Conservation (phyloP, 2,329 filamentous ascomycete genomes). For the Allantophomopsis cytisporea region DNA sequence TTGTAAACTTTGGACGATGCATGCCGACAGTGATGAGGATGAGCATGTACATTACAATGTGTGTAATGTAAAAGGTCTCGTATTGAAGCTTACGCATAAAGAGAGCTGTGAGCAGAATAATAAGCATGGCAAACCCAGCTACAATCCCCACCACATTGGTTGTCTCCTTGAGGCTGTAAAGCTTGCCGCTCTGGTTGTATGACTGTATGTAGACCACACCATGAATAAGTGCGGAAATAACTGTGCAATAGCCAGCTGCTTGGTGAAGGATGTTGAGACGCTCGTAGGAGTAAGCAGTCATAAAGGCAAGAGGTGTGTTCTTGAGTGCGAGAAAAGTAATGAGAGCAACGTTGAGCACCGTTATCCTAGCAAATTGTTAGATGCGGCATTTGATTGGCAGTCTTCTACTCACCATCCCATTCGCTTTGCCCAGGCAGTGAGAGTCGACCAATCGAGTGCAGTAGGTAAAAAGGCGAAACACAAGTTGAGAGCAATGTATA, state of each 20-base stretch:
- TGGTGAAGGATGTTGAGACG: slow-evolving; percentile 43
- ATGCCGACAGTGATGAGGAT: slow-evolving; percentile 32
- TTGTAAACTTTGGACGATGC: slow-evolving; percentile 32
- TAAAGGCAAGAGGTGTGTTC: slow-evolving; percentile 39
- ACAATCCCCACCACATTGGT: slow-evolving; percentile 33
- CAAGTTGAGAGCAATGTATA: slow-evolving; percentile 20
- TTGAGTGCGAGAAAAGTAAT: slow-evolving; percentile 41
- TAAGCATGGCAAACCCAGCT: slow-evolving; percentile 28
- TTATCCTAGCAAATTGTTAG: slow-evolving; percentile 24
- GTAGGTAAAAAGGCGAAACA: slow-evolving; percentile 18
- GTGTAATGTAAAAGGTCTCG: slow-evolving; percentile 39
- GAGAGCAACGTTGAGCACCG: slow-evolving; percentile 32
- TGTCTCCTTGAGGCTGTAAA: slow-evolving; percentile 19
- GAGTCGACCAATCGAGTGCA: slow-evolving; percentile 10
- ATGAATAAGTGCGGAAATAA: slow-evolving; percentile 32
- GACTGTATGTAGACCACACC: slow-evolving; percentile 26
- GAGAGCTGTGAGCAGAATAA: slow-evolving; percentile 28
- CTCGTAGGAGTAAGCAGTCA: slow-evolving; percentile 43
- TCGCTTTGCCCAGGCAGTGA: slow-evolving; percentile 6
- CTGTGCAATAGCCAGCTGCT: slow-evolving; percentile 33
- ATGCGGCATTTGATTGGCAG: slow-evolving; percentile 7
- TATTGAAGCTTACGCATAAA: slow-evolving; percentile 30
- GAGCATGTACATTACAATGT: slow-evolving; percentile 33
- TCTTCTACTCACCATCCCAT: slow-evolving; percentile 11
- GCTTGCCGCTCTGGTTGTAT: slow-evolving; percentile 10